These are phyloP conservation scores for Blastobotrys illinoisensis DNA, from an alignment of 1,139 yeast genomes.

Conservation along the genomic window DNA sequence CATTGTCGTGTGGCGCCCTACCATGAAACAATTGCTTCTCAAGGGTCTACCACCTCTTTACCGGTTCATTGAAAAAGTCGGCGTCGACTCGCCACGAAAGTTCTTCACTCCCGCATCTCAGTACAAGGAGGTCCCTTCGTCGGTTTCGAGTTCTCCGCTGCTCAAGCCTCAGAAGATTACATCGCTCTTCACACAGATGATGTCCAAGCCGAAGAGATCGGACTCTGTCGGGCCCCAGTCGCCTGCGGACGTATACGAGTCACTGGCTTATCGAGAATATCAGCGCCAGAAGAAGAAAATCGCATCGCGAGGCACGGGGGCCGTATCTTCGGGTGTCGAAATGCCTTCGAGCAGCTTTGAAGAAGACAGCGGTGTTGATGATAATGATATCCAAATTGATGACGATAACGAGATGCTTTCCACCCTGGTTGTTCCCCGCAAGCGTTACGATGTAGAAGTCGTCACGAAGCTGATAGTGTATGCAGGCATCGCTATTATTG, in stretches of 20 bases:
- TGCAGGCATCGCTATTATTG: constrained; percentile 54
- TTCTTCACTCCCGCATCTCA: constrained; percentile 36
- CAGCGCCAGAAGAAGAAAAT: constrained; percentile 19
- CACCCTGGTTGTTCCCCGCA: constrained; percentile 38
- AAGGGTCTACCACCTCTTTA: constrained; percentile 39
- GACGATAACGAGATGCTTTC: constrained; percentile 26
- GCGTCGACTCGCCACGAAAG: constrained; percentile 38
- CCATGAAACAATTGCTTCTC: constrained; percentile 58
- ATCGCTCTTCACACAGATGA: constrained; percentile 25
- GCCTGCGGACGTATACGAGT: constrained; percentile 39
- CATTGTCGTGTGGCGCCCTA: constrained; percentile 65
- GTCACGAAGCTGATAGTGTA: constrained; percentile 68
- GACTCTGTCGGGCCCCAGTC: constrained; percentile 43
- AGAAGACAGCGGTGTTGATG: constrained; percentile 7
- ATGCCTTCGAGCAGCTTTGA: neutral
- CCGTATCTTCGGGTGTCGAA: neutral
- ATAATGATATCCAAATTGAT: constrained; percentile 5
- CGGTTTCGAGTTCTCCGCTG: constrained; percentile 31
- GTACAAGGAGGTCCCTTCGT: constrained; percentile 32
- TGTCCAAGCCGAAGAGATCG: constrained; percentile 27
- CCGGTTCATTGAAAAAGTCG: constrained; percentile 32
- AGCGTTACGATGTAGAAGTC: constrained; percentile 68
- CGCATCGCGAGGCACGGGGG: neutral
- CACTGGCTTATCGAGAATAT: constrained; percentile 33
- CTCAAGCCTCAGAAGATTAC: constrained; percentile 32